Conservation (phyloP, 2,329 filamentous ascomycete genomes). For the Colletotrichum falcatum region DNA sequence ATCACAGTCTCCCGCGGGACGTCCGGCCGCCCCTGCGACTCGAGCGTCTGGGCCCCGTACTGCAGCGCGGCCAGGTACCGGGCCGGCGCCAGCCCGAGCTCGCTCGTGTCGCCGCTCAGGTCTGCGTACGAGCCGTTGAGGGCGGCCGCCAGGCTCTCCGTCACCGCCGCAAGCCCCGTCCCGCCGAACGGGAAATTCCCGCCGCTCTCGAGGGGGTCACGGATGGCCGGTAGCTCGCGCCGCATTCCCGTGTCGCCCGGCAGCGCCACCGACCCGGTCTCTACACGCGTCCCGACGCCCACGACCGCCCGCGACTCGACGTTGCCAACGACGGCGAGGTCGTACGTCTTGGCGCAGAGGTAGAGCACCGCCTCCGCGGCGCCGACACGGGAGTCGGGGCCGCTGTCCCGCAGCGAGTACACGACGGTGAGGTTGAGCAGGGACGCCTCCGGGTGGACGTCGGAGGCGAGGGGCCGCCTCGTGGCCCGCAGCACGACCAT, state of each 20-base stretch:
- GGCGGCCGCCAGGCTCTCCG: not conserved
- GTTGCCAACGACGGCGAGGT: conserved; percentile 21
- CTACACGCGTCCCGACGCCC: not conserved
- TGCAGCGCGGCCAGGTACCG: not conserved
- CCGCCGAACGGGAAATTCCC: conserved; percentile 2
- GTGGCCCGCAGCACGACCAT: not conserved
- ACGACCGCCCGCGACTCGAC: conserved; percentile 10
- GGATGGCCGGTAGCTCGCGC: conserved; percentile 11
- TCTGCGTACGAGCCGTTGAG: conserved; percentile 12
- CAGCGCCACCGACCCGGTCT: conserved; percentile 16
- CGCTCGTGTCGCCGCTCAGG: not conserved
- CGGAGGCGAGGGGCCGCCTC: not conserved
- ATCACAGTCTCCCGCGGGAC: not conserved
- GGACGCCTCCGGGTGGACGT: conserved; percentile 5
- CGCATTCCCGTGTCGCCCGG: not conserved
- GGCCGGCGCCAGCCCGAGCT: conserved; percentile 10
- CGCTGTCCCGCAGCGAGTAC: conserved; percentile 3
- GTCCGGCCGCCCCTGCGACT: not conserved
- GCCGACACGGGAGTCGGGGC: not conserved
- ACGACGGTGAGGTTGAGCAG: conserved; percentile 28
- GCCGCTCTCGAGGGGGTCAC: conserved; percentile 3
- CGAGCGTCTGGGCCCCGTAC: conserved; percentile 2
- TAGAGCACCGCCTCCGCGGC: conserved; percentile 39
- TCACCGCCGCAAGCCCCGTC: not conserved
- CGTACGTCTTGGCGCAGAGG: conserved; percentile 39